Conservation (phyloP, 2,329 filamentous ascomycete genomes). For the Ascosphaera apis region DNA sequence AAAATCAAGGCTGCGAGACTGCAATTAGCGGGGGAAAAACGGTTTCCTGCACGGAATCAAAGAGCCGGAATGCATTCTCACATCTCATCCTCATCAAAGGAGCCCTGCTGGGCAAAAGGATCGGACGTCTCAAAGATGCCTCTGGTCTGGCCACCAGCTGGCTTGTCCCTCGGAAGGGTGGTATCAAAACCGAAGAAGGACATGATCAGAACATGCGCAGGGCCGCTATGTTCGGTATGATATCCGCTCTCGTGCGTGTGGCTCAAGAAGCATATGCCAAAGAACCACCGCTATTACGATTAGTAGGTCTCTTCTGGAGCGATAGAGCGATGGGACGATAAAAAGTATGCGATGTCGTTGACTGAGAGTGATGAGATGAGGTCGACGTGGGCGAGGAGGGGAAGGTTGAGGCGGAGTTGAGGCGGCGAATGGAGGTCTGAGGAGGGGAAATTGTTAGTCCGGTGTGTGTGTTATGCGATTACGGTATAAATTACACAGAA, state of each 20-base stretch:
- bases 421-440: too few species aligned
- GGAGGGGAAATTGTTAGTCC: too few species aligned
- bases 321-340: too few species aligned
- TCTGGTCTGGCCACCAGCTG: slow-evolving; percentile 46
- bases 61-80: slow-evolving; percentile 15
- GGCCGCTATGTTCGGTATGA: slow-evolving; percentile 1
- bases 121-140: slow-evolving; percentile 59
- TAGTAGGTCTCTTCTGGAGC: too few species aligned
- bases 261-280: not conserved
- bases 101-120: slow-evolving; percentile 49
- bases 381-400: too few species aligned
- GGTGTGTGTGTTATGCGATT: too few species aligned
- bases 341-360: too few species aligned
- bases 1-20: slow-evolving; percentile 45
- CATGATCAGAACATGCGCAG: slow-evolving; percentile 28
- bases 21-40: slow-evolving; percentile 13
- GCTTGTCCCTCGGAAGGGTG: slow-evolving; percentile 39
- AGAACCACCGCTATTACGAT: too few species aligned
- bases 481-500: too few species aligned
- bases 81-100: slow-evolving; percentile 34
- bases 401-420: too few species aligned
- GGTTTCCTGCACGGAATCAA: slow-evolving; percentile 7
- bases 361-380: too few species aligned
- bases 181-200: slow-evolving; percentile 83
- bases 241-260: not conserved